phyloP scores from a whole-genome alignment of 495 filamentous ascomycete genomes.

The Xylaria palmicola region DNA sequence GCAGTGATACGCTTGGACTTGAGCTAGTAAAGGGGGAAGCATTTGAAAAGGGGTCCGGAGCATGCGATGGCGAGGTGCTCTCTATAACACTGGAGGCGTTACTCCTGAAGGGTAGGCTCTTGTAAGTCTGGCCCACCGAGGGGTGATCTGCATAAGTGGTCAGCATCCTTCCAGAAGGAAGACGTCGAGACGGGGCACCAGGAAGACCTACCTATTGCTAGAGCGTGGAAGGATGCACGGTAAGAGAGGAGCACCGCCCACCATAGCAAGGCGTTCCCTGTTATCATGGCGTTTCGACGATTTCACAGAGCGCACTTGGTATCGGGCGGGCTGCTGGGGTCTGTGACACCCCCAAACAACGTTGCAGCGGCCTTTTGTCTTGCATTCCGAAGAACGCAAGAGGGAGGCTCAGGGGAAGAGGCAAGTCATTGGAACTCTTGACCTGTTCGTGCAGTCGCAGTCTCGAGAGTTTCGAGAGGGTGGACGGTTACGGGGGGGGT shows the following conservation, averaged over 20 bases:
- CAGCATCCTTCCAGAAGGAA: slow-evolving; percentile 8
- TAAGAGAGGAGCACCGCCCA: slow-evolving; percentile 9
- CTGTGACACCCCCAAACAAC: slow-evolving; percentile 1
- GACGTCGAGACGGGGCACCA: slow-evolving; percentile 1
- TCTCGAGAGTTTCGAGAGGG: not conserved
- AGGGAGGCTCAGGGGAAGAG: slow-evolving; percentile 1
- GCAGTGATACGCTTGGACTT: not conserved
- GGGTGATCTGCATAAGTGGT: slow-evolving; percentile 5
- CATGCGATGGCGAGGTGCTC: not conserved
- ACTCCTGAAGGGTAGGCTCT: not conserved
- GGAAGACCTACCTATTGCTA: not conserved
- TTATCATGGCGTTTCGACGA: slow-evolving; percentile 10
- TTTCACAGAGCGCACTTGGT: too few relatives aligned
- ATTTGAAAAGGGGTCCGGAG: not conserved
- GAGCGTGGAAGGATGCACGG: not conserved
- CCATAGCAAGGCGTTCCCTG: not conserved
- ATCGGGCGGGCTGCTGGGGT: slow-evolving; percentile 4
- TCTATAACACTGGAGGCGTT: not conserved
- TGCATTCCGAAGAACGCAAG: slow-evolving; percentile 1
- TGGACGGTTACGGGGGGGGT: not conserved
- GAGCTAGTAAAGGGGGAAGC: not conserved
- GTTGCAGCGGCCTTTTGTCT: not conserved
- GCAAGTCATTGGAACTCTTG: not conserved
- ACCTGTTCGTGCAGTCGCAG: not conserved
- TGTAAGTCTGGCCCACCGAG: not conserved